Evolutionary conservation across 164 flowering plant genomes (phyloP), one percentile per base, ranked within the genome.

Genomic region (Liquidambar formosana): DNA sequence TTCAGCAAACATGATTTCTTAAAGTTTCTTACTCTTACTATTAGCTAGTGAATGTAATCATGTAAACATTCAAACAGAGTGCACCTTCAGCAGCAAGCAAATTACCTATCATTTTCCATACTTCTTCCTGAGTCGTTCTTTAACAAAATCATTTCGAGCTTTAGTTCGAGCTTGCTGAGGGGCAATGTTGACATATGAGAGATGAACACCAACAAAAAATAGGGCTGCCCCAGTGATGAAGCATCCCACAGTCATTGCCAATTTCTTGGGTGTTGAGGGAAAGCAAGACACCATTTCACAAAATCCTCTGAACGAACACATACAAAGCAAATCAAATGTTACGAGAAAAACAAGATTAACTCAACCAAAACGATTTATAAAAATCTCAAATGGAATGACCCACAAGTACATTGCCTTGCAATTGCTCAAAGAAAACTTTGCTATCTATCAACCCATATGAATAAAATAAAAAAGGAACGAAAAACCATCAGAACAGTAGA

Each of bases 161-260:
- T 82, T 79, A 52, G 65, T 81, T 33, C 89, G 84, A 64, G 94
- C 94, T 76, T 83, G 93, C 63, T 85, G 89, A 66, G 93, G 93
- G 6, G 81, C 96, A 51, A 84, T 48, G 63, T 90, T 84, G 66
- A 78, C 80, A 67, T 77, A 80, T 1, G 92, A 85, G 48, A 82
- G 78, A 69, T 87, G 82, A 33, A 75, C 71, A 12, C 94, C 92
- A 52, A 75, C 51, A 1, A 58, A 80, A 62, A 92, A 80, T 43
- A 89, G 74, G 41, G 85, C 57, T 18, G 72, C 79, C 15, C 94
- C 91, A 5, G 79, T 64, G 14, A 79, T 8, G 75, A 85, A 86
- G 75, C 67, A 61, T 10, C 76, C 85, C 45, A 80, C 41, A 19
- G 85, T 84, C 75, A 68, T 45, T 0, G 86, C 85, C 68, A 80